Base-by-base conservation (phyloP, 306 rosid species). In the Gastrolobium bilobum region DNA sequence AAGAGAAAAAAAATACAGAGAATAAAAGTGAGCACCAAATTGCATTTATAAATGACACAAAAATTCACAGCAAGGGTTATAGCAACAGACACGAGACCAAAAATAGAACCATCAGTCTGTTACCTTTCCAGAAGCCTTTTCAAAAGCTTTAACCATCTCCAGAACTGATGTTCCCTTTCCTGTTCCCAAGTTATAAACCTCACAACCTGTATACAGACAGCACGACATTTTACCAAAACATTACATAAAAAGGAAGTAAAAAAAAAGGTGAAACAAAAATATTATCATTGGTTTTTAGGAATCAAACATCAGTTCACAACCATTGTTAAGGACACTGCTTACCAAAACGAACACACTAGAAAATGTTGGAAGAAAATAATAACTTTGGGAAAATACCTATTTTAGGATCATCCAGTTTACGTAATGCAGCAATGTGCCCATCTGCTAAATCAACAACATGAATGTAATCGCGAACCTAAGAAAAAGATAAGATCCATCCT, bases 101-200 rank as follows among this genome's bases (percentile, higher is more conserved):
- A 43, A 43, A 53, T n/a, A 80, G 67, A 74, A 58, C 54, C n/a
- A 72, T 37, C 42, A 60, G 33, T 51, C 10, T 35, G 65, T 71
- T 79, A 96, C 99, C 99, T 89, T 89, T 84, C 91, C 96, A 48
- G 94, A 93, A 78, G 98, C 98, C 86, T 90, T 48, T 83, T 93
- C 99, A 86, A 96, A 93, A 79, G 99, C 94, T 6, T 77, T 67
- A 73, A 96, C 96, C 96, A 96, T 96, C 90, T 96, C 98, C 87
- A 93, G 84, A 57, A 96, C 98, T 4, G 99, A 96, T 58, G 96
- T 93, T 82, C 99, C 99, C 80, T 88, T 93, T 65, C 99, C 99
- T 1, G 99, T 96, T 73, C 99, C 97, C 89, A 96, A 79, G 88
- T 96, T 96, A 86, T 85, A 96, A 43, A 96, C 96, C 87, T 91